A percentile compares a stretch with the other conserved stretches of the same genome.
Evolutionary conservation across 1,139 yeast species (phyloP).

Genomic region (Geotrichum histeridarum): DNA sequence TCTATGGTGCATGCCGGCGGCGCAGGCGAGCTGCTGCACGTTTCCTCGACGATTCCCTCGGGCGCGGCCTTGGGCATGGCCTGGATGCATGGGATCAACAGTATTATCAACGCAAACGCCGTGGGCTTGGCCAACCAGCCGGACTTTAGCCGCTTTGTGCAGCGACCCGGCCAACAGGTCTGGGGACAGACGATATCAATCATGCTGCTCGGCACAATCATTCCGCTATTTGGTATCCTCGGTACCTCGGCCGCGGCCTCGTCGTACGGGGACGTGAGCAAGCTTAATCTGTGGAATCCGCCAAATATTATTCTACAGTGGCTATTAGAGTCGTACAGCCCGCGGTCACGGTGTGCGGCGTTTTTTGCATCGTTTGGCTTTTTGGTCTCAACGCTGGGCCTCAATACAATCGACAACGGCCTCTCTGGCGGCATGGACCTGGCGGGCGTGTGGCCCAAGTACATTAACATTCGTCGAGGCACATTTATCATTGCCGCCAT

Average conservation of each 20-base stretch:
- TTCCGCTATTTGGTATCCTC: constrained; percentile 41
- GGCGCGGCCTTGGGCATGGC: constrained; percentile 25
- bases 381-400: constrained; percentile 35
- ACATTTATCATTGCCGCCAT: constrained; percentile 33
- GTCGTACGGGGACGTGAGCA: constrained; percentile 32
- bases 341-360: constrained; percentile 40
- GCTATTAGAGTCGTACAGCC: constrained; percentile 34
- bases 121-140: constrained; percentile 40
- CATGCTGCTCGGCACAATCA: constrained; percentile 35
- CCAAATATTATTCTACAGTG: constrained; percentile 36
- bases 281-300: constrained; percentile 34
- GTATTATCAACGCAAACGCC: constrained; percentile 17
- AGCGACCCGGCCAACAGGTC: constrained; percentile 25
- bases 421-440: constrained; percentile 46
- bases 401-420: constrained; percentile 43
- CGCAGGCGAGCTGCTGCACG: constrained; percentile 7
- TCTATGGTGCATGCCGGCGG: constrained; percentile 27
- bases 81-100: constrained; percentile 10
- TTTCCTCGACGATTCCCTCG: constrained; percentile 14
- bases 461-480: constrained; percentile 42
- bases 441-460: constrained; percentile 43
- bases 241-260: constrained; percentile 36
- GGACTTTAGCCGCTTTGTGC: constrained; percentile 44
- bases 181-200: constrained; percentile 33
- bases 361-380: constrained; percentile 40